Conservation (phyloP, 2,329 filamentous ascomycete genomes). For the Cladophialophora chaetospira region DNA sequence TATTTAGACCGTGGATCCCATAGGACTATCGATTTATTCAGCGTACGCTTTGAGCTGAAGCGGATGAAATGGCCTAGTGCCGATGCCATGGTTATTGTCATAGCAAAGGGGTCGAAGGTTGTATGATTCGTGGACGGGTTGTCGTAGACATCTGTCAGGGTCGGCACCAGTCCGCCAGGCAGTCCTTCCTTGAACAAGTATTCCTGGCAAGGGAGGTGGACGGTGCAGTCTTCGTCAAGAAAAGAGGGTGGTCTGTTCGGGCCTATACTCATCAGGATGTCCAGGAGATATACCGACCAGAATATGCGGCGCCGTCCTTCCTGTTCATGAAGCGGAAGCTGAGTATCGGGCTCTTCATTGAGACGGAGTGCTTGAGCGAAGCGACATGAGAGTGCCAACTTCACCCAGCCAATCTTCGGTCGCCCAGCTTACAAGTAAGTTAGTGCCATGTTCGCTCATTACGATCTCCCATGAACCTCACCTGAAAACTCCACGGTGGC, state of each 20-base stretch:
- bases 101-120: constrained; percentile 13
- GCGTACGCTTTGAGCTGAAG: constrained; percentile 10
- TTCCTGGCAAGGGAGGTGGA: constrained; percentile 29
- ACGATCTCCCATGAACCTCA: constrained; percentile 26
- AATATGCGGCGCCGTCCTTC: constrained; percentile 87
- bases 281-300: constrained; percentile 93
- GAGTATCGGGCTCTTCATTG: constrained; percentile 34
- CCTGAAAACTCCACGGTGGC: constrained; percentile 44
- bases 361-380: constrained; percentile 58
- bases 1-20: constrained; percentile 21
- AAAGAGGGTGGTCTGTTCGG: constrained; percentile 87
- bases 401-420: constrained; percentile 39
- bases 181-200: constrained; percentile 10
- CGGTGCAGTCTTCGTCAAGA: constrained; percentile 56
- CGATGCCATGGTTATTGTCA: constrained; percentile 17
- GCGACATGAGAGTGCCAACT: constrained; percentile 51
- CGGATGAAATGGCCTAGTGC: constrained; percentile 16
- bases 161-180: constrained; percentile 5
- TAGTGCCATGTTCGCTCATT: neutral
- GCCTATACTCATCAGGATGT: constrained; percentile 84
- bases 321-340: constrained; percentile 63
- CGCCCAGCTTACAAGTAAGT: neutral
- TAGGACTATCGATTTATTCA: constrained; percentile 5
- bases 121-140: neutral
- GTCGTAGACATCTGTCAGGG: constrained; percentile 6